Conservation (phyloP, 805 yeast genomes). For the Cyberlindnera mississippiensis region DNA sequence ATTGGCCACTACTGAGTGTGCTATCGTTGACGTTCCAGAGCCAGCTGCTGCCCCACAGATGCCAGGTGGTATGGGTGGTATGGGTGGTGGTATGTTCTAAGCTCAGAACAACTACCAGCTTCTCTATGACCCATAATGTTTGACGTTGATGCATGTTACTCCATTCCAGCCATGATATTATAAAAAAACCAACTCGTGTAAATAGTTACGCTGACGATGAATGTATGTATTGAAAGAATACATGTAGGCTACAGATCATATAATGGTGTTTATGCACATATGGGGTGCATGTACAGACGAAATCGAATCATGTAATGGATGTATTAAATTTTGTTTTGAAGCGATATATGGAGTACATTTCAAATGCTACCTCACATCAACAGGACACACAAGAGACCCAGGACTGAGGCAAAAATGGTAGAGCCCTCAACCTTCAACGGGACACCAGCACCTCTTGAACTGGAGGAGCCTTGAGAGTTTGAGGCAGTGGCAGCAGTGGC, state of each 20-base stretch:
- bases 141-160: too few relatives aligned
- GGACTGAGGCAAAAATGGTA: conserved; percentile 10
- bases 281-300: too few relatives aligned
- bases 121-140: too few relatives aligned
- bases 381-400: conserved; percentile 10
- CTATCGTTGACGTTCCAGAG: conserved; percentile 96
- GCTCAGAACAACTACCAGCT: conserved; percentile 1
- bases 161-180: too few relatives aligned
- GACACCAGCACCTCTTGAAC: conserved; percentile 6
- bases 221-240: neutral
- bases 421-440: conserved; percentile 1
- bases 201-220: neutral
- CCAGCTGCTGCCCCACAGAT: conserved; percentile 47
- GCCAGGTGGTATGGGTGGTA: conserved; percentile 57
- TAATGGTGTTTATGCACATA: too few relatives aligned
- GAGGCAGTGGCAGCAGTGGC: conserved; percentile 6
- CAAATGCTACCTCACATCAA: conserved; percentile 2
- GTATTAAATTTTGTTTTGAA: too few relatives aligned
- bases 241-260: conserved; percentile 29
- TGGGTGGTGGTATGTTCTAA: conserved; percentile 56
- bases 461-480: neutral
- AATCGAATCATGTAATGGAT: too few relatives aligned
- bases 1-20: conserved; percentile 98
- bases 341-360: too few relatives aligned
- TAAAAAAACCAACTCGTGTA: neutral